phyloP scores from a whole-genome alignment of 2,329 filamentous ascomycete genomes.

The Diaporthe nobilis region DNA sequence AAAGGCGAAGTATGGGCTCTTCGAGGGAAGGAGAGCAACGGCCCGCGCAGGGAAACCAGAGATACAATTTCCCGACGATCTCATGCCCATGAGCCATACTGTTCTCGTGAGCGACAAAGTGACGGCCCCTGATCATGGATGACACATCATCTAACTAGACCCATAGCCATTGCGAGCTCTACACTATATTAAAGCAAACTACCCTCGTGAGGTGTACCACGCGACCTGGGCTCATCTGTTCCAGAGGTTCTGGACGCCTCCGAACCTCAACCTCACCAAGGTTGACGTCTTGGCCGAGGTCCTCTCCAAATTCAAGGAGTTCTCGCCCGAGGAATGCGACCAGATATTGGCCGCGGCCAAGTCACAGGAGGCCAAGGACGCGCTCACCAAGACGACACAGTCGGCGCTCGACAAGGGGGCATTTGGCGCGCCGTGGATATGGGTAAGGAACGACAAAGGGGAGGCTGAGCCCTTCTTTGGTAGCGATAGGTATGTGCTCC shows the following conservation, averaged over 20 bases:
- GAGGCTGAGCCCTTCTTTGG: constrained; percentile 80
- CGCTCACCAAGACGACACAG: constrained; percentile 69
- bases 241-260: constrained; percentile 72
- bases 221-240: constrained; percentile 69
- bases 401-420: constrained; percentile 75
- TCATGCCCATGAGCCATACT: constrained; percentile 60
- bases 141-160: background rate
- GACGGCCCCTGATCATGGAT: background rate
- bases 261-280: constrained; percentile 71
- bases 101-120: constrained; percentile 51
- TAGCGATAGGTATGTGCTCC: constrained; percentile 71
- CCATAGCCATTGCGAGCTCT: constrained; percentile 72
- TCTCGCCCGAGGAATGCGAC: constrained; percentile 65
- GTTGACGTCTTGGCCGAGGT: constrained; percentile 64
- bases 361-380: constrained; percentile 58
- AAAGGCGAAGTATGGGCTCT: constrained; percentile 71
- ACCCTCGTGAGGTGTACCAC: constrained; percentile 64
- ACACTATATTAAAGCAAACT: constrained; percentile 74
- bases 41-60: constrained; percentile 54
- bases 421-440: constrained; percentile 84
- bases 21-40: constrained; percentile 58
- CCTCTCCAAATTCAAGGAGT: constrained; percentile 57
- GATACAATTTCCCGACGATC: constrained; percentile 57
- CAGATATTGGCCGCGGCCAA: constrained; percentile 68
- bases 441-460: constrained; percentile 72